Conservation (phyloP, 2,329 filamentous ascomycete species). For the Talaromyces sp. region DNA sequence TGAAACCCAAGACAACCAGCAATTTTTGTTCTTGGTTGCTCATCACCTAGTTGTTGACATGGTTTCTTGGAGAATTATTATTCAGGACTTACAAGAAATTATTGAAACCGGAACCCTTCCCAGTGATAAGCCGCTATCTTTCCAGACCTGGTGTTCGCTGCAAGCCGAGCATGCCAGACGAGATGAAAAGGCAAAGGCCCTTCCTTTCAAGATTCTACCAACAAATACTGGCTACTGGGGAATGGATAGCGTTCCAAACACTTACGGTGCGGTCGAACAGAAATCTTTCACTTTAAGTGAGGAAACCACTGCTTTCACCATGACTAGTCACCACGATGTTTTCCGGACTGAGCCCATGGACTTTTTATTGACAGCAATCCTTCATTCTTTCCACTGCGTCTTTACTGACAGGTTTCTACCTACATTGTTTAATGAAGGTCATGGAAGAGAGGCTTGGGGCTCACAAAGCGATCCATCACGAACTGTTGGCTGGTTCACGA, state of each 20-base stretch:
- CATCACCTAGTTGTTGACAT: constrained; percentile 28
- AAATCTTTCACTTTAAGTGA: constrained; percentile 31
- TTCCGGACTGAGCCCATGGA: constrained; percentile 36
- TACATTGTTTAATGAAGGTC: constrained; percentile 47
- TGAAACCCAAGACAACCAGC: constrained; percentile 19
- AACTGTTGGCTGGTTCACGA: constrained; percentile 51
- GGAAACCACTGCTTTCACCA: constrained; percentile 26
- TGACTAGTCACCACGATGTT: constrained; percentile 27
- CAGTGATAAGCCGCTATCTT: constrained; percentile 32
- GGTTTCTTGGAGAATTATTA: constrained; percentile 32
- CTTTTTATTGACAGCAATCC: constrained; percentile 31
- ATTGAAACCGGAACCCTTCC: constrained; percentile 28
- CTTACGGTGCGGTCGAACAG: constrained; percentile 32
- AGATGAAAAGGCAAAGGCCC: constrained; percentile 10
- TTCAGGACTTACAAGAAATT: constrained; percentile 33
- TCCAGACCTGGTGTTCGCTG: constrained; percentile 35
- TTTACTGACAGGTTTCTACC: constrained; percentile 41
- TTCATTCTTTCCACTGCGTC: constrained; percentile 40
- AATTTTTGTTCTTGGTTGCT: constrained; percentile 23
- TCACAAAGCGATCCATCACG: constrained; percentile 44
- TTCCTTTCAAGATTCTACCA: constrained; percentile 27
- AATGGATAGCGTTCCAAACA: constrained; percentile 26
- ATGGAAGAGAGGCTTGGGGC: constrained; percentile 46
- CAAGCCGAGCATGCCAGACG: constrained; percentile 25
- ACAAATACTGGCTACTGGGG: constrained; percentile 35